Percentiles rank a stretch among this genome's conserved stretches.
Evolutionary conservation across 2,329 filamentous ascomycete genomes (phyloP).

Genomic region (Sporothrix luriei): DNA sequence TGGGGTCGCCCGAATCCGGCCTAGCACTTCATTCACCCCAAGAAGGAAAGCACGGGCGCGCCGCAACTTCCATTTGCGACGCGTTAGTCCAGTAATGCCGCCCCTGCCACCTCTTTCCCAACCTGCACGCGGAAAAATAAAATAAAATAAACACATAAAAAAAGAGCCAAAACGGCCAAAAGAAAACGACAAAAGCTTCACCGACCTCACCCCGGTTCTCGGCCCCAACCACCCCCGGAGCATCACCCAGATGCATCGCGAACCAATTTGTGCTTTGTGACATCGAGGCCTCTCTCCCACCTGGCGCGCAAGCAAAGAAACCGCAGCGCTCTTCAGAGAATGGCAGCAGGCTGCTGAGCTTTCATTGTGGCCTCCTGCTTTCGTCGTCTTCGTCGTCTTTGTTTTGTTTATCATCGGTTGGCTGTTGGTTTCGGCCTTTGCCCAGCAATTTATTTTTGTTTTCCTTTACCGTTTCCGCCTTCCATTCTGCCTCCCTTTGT

Average conservation of each 20-base stretch:
- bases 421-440: slow-evolving; percentile 14
- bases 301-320: not conserved
- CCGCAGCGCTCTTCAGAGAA: not conserved
- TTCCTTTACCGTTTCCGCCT: not conserved
- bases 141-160: slow-evolving; percentile 28
- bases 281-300: not conserved
- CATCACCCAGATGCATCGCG: slow-evolving; percentile 22
- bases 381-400: not conserved
- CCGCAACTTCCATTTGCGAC: slow-evolving; percentile 23
- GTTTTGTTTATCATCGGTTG: not conserved
- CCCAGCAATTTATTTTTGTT: slow-evolving; percentile 20
- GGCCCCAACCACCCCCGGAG: slow-evolving; percentile 19
- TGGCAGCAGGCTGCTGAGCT: slow-evolving; percentile 27
- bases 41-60: slow-evolving; percentile 25
- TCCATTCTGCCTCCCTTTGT: not conserved
- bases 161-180: slow-evolving; percentile 10
- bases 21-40: not conserved
- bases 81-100: slow-evolving; percentile 20
- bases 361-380: slow-evolving; percentile 5
- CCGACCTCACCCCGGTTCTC: slow-evolving; percentile 24
- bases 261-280: not conserved
- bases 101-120: not conserved
- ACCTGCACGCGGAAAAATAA: slow-evolving; percentile 22
- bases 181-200: slow-evolving; percentile 11
- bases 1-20: slow-evolving; percentile 26